Evolutionary conservation across 306 rosid species (phyloP), one percentile per base, ranked within the genome.

Genomic region (Castanospermum australe): DNA sequence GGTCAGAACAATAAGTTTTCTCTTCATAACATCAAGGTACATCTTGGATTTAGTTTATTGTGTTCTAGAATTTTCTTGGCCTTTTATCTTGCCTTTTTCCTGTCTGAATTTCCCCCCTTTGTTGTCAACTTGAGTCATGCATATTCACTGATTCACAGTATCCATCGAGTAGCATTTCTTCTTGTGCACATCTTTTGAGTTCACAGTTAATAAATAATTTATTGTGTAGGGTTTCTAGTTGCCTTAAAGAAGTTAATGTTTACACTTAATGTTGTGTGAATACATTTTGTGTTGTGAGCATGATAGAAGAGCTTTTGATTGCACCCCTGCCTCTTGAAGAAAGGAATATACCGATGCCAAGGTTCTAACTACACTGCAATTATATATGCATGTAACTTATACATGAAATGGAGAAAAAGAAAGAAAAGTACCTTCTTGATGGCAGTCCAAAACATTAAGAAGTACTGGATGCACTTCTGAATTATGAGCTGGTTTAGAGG

Each of bases 11-110:
- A 84, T 91, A 41, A 89, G 98, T 68, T 90, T 89, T 90, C 85
- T 91, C 81, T 91, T 91, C 92, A 79, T 91, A 65, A 64, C 90
- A 30, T 91, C 93, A 70, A 93, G 98, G 99, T 95, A 85, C 72
- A n/a, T 51, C 72, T 68, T 71, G 69, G 62, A 78, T 69, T 71
- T 35, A 44, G 45, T 24, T 81, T 25, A 61, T 67, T 73, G 56
- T 32, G 11, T 20, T 67, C 18, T 21, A 36, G 48, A 33, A 1
- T 35, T 71, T 64, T 20, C 67, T 67, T 48, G 57, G 18, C 25
- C 41, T 76, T 17, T 55, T 35, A 42, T 52, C 36, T 65, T 57
- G 13, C 50, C 5, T 32, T 38, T 72, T 35, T 59, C 20, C 61
- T 60, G n/a, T 22, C 33, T 22, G 8, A 5, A 41, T 42, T 70